A percentile compares a stretch with the other conserved stretches of the same genome.
Conservation (phyloP, 768 basidiomycete species). For the Boletus rufocinnamomeus region DNA sequence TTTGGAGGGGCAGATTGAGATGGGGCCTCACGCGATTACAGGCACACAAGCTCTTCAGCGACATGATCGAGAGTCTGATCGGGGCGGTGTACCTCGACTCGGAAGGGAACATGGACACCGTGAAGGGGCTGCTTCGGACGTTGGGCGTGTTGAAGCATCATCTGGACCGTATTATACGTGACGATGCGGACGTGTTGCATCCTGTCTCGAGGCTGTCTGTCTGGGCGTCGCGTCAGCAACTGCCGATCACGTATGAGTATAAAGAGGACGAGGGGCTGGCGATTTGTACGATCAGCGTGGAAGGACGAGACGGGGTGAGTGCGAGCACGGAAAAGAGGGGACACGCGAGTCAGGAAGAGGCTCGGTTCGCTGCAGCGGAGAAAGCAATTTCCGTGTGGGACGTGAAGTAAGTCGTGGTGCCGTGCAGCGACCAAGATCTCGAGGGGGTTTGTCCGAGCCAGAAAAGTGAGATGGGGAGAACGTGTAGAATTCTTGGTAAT, state of each 20-base stretch:
- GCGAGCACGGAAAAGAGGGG: too few species aligned
- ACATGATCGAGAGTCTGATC: slow-evolving; percentile 74
- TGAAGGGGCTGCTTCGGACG: slow-evolving; percentile 47
- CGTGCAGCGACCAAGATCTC: neutral
- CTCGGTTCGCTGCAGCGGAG: slow-evolving; percentile 44
- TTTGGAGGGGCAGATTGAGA: slow-evolving; percentile 2
- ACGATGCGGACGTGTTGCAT: slow-evolving; percentile 71
- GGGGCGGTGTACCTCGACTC: slow-evolving; percentile 79
- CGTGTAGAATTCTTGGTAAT: too few species aligned
- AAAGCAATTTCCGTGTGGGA: slow-evolving; percentile 52
- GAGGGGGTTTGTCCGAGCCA: too few species aligned
- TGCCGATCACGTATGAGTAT: slow-evolving; percentile 45
- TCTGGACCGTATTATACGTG: slow-evolving; percentile 63
- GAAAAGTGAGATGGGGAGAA: too few species aligned
- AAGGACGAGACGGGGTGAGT: too few species aligned
- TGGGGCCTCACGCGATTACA: slow-evolving; percentile 66
- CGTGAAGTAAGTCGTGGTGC: slow-evolving; percentile 4
- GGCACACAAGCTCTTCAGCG: slow-evolving; percentile 77
- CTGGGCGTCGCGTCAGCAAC: slow-evolving; percentile 56
- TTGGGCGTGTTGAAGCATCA: slow-evolving; percentile 61
- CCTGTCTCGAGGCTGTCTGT: slow-evolving; percentile 66
- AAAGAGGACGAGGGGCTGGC: slow-evolving; percentile 36
- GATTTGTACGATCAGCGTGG: too few species aligned
- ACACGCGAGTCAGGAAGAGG: too few species aligned
- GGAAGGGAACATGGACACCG: slow-evolving; percentile 51